These are phyloP conservation scores for Pisolithus thermaeus DNA, from an alignment of 1,284 basidiomycete species.

Conservation along the genomic window DNA sequence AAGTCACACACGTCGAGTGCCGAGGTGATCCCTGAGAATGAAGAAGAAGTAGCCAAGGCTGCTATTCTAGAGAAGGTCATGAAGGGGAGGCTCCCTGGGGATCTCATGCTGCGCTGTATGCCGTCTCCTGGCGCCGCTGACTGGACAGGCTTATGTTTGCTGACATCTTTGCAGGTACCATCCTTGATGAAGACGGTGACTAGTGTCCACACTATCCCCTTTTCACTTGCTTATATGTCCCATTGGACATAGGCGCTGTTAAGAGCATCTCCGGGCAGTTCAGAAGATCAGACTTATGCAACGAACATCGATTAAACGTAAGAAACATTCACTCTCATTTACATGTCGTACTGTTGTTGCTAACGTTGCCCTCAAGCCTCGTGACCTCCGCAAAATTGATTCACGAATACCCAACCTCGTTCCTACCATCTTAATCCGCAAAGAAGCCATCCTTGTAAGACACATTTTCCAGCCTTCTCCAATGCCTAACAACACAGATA, in stretches of 20 bases:
- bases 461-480: background rate
- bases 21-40: slow-evolving; percentile 31
- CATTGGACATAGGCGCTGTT: slow-evolving; percentile 60
- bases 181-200: slow-evolving; percentile 76
- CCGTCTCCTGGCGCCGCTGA: slow-evolving; percentile 15
- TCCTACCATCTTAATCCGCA: slow-evolving; percentile 87
- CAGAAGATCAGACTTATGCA: slow-evolving; percentile 83
- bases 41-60: slow-evolving; percentile 65
- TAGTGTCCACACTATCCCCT: slow-evolving; percentile 11
- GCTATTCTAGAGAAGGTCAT: slow-evolving; percentile 76
- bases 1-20: slow-evolving; percentile 19
- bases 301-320: slow-evolving; percentile 86
- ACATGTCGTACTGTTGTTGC: slow-evolving; percentile 18
- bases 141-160: slow-evolving; percentile 2
- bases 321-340: slow-evolving; percentile 26
- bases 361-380: slow-evolving; percentile 53
- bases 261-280: slow-evolving; percentile 89
- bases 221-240: slow-evolving; percentile 12
- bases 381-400: slow-evolving; percentile 96
- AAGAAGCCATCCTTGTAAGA: slow-evolving; percentile 80
- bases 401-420: slow-evolving; percentile 91
- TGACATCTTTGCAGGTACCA: slow-evolving; percentile 54
- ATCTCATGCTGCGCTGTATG: slow-evolving; percentile 80
- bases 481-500: slow-evolving; percentile 42
- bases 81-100: slow-evolving; percentile 73